Base-by-base conservation (phyloP, 345 rosid genomes). In the Rhodamnia argentea region DNA sequence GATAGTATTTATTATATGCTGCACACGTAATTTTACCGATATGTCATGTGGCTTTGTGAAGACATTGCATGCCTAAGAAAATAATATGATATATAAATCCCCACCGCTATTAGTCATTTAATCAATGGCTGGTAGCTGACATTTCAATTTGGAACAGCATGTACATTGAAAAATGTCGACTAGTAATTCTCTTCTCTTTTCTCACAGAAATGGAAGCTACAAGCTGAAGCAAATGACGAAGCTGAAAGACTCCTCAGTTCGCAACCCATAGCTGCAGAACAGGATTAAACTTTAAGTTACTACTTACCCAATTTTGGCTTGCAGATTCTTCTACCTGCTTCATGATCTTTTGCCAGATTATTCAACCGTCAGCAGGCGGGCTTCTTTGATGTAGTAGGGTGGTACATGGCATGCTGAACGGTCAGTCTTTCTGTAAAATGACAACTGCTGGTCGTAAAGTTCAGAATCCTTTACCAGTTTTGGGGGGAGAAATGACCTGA, bases 191-290 rank as follows among this genome's bases (percentile, higher is more conserved):
- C 16, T 64, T 4, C 83, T n/a, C 56, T 55, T 70, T 74, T 85
- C 83, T 82, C 42, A 86, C 93, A 97, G 99, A 94, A 92, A 89
- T 97, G 99, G 99, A 95, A 52, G 87, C 84, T 97, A 37, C 98
- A 96, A 90, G 98, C 96, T 53, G 99, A 96, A 91, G 99, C 99
- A 76, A 97, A 95, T 42, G 99, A 96, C 74, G 99, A 97, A 86
- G 99, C 98, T 50, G 98, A 96, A 88, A 94, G 98, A 91, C 95
- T 96, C 59, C 93, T 97, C 64, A 93, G 93, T 90, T 93, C 96
- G 64, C 92, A 93, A 92, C 88, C 92, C 82, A 85, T 88, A 53
- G 64, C 91, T 37, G 23, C 86, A 24, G 93, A 94, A 82, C 70
- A 83, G 84, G 84, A 83, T 59, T 89, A 82, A 50, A 26, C 53